Evolutionary conservation across 208 protist species (phyloP).

Genomic region (Endotrypanum monterogeii): DNA sequence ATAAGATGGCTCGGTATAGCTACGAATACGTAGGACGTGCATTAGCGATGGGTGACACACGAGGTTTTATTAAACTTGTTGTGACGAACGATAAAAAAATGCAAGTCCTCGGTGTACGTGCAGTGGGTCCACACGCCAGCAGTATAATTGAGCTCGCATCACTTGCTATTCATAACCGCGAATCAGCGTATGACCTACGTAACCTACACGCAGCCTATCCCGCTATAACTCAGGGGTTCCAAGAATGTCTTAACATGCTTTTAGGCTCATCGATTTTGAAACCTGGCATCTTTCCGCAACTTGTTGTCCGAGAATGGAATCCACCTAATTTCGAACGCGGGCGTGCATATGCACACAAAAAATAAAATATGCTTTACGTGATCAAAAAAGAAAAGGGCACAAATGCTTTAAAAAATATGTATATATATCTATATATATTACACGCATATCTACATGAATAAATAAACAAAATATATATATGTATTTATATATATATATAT

Average conservation of each 20-base stretch:
- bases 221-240: slow-evolving; percentile 84
- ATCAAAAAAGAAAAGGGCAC: neutral
- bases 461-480: too few relatives aligned
- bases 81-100: slow-evolving; percentile 90
- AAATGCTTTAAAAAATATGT: neutral
- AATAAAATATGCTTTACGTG: neutral
- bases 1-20: slow-evolving; percentile 88
- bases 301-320: slow-evolving; percentile 77
- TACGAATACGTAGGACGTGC: slow-evolving; percentile 88
- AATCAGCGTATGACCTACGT: slow-evolving; percentile 75
- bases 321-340: slow-evolving; percentile 77
- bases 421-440: neutral
- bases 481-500: too few relatives aligned
- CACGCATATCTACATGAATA: too few relatives aligned
- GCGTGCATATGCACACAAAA: slow-evolving; percentile 37
- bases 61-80: slow-evolving; percentile 91
- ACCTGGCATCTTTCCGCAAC: slow-evolving; percentile 82
- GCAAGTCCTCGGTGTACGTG: slow-evolving; percentile 89
- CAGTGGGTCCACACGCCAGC: slow-evolving; percentile 85
- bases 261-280: slow-evolving; percentile 86
- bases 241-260: slow-evolving; percentile 92
- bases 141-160: slow-evolving; percentile 90
- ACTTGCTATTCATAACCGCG: slow-evolving; percentile 85
- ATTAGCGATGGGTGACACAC: slow-evolving; percentile 86
- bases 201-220: slow-evolving; percentile 83